These are phyloP conservation scores for Psidium friedrichsthalianum DNA, from an alignment of 345 rosid genomes.

Conservation along the genomic window DNA sequence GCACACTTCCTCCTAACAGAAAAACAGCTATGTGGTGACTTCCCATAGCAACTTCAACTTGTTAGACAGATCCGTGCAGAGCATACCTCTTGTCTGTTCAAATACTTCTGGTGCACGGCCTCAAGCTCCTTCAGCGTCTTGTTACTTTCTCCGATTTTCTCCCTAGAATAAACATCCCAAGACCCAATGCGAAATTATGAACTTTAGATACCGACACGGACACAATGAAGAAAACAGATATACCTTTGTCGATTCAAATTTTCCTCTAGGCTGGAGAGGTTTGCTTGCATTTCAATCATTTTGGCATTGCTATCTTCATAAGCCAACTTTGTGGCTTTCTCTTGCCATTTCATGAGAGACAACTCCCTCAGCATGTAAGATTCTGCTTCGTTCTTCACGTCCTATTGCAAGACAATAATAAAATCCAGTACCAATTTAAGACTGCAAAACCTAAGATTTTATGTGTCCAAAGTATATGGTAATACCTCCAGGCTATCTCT, in stretches of 20 bases:
- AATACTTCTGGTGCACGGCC: slow-evolving; percentile 55
- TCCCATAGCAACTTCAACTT: background rate
- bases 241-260: slow-evolving; percentile 62
- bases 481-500: slow-evolving; percentile 87
- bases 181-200: background rate
- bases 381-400: slow-evolving; percentile 91
- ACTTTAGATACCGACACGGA: background rate
- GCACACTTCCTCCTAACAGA: background rate
- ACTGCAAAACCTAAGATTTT: background rate
- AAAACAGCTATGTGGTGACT: background rate
- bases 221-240: background rate
- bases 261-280: slow-evolving; percentile 51
- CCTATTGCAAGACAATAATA: slow-evolving; percentile 33
- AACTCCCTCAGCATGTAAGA: slow-evolving; percentile 89
- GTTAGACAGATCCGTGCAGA: background rate
- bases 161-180: slow-evolving; percentile 28
- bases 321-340: slow-evolving; percentile 77
- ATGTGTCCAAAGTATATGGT: slow-evolving; percentile 4
- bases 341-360: slow-evolving; percentile 84
- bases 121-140: slow-evolving; percentile 66
- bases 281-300: slow-evolving; percentile 46
- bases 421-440: background rate
- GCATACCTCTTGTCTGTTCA: slow-evolving; percentile 78
- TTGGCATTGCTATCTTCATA: slow-evolving; percentile 50
- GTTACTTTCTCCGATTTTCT: slow-evolving; percentile 58